These are phyloP conservation scores for Ophiostoma montium DNA, from an alignment of 2,329 filamentous ascomycete genomes.

Conservation along the genomic window DNA sequence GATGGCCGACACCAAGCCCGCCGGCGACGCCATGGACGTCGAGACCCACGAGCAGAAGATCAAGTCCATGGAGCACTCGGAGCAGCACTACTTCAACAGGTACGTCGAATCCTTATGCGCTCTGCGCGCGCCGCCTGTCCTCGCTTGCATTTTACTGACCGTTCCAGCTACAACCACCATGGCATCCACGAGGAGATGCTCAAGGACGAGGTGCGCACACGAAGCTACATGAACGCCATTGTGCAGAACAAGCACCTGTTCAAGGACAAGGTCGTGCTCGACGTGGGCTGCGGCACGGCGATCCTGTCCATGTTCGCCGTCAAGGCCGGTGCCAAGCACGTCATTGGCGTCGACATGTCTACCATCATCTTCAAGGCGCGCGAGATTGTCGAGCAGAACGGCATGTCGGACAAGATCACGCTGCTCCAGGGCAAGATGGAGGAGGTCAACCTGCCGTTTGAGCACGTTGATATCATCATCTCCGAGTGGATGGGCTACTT, in stretches of 20 bases:
- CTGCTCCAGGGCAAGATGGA: constrained; percentile 99
- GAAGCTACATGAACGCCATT: constrained; percentile 94
- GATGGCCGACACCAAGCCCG: constrained; percentile 3
- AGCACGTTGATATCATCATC: constrained; percentile 98
- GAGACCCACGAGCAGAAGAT: constrained; percentile 48
- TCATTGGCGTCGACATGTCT: constrained; percentile 98
- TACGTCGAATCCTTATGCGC: constrained; percentile 22
- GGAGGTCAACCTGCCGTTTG: constrained; percentile 83
- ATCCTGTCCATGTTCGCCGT: constrained; percentile 99
- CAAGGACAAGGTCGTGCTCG: constrained; percentile 83
- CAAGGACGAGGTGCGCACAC: constrained; percentile 97
- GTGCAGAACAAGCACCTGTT: constrained; percentile 92
- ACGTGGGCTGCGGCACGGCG: constrained; percentile 92
- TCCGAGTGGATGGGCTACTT: constrained; percentile 99
- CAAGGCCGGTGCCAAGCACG: constrained; percentile 91
- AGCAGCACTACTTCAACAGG: constrained; percentile 99
- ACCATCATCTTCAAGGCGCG: constrained; percentile 98
- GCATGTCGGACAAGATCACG: constrained; percentile 90
- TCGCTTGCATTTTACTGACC: constrained; percentile 4
- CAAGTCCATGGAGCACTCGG: constrained; percentile 73
- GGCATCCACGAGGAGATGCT: constrained; percentile 98
- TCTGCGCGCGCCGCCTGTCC: background rate
- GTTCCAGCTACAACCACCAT: constrained; percentile 85
- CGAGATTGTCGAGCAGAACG: constrained; percentile 87
- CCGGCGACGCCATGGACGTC: constrained; percentile 37